These are phyloP conservation scores for Miscanthus lutarioriparius DNA, from an alignment of 176 grass and related monocot species.

Conservation along the genomic window DNA sequence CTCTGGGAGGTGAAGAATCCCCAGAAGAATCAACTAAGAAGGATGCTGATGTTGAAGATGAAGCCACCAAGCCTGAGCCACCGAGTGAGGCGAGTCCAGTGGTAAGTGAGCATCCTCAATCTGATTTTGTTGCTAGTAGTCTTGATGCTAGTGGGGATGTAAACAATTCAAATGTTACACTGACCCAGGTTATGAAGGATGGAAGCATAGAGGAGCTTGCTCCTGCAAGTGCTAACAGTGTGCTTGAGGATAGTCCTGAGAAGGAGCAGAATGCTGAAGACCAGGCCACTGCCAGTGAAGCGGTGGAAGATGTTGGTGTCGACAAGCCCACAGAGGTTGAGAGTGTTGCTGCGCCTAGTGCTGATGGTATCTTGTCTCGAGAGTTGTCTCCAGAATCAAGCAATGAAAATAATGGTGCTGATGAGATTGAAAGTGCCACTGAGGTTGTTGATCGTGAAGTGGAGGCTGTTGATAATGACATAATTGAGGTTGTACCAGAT, in stretches of 20 bases:
- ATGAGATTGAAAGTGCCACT: conserved; percentile 19
- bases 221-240: neutral
- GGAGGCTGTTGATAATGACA: conserved; percentile 30
- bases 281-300: conserved; percentile 3
- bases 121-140: conserved; percentile 14
- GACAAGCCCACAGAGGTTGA: conserved; percentile 26
- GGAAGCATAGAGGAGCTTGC: conserved; percentile 2
- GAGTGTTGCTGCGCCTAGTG: conserved; percentile 19
- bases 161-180: neutral
- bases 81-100: neutral
- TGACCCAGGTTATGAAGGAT: conserved; percentile 27
- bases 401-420: neutral
- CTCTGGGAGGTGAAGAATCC: neutral
- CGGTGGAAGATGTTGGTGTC: conserved; percentile 4
- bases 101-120: conserved; percentile 39
- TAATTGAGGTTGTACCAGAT: conserved; percentile 24
- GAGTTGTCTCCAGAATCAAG: conserved; percentile 27
- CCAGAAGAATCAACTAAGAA: conserved; percentile 16
- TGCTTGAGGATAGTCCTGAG: conserved; percentile 5
- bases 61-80: neutral
- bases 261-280: conserved; percentile 15
- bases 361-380: conserved; percentile 19
- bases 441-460: conserved; percentile 12
- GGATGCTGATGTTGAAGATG: conserved; percentile 31
- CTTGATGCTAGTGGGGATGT: conserved; percentile 22